Conservation (phyloP, 441 rosid genomes). For the Gossypium davidsonii region DNA sequence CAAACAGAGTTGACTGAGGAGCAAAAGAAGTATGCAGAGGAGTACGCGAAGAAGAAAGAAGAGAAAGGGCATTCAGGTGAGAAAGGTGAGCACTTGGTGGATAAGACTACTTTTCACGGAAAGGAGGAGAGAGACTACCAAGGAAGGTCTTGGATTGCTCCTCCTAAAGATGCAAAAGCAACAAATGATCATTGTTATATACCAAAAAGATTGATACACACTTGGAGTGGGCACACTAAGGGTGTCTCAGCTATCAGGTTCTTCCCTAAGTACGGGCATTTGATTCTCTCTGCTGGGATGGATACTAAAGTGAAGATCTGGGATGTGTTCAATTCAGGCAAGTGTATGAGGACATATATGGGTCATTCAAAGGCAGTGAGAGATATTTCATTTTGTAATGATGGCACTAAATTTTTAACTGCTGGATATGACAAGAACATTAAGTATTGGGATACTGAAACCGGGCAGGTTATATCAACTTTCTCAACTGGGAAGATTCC, state of each 20-base stretch:
- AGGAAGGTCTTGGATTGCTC: conserved; percentile 94
- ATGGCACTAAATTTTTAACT: conserved; percentile 85
- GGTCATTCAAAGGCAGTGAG: conserved; percentile 94
- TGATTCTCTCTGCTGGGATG: conserved; percentile 96
- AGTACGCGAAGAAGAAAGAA: conserved; percentile 84
- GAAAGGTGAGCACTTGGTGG: conserved; percentile 73
- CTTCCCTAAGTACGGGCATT: conserved; percentile 90
- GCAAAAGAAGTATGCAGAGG: conserved; percentile 96
- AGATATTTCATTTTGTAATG: conserved; percentile 87
- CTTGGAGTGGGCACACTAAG: conserved; percentile 97
- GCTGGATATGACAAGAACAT: conserved; percentile 96
- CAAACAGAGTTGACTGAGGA: conserved; percentile 84
- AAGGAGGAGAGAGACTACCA: conserved; percentile 95
- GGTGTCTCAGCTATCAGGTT: conserved; percentile 94
- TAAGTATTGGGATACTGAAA: conserved; percentile 97
- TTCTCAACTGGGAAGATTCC: conserved; percentile 93
- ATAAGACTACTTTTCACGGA: conserved; percentile 93
- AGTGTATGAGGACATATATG: conserved; percentile 99
- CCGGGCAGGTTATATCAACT: conserved; percentile 89
- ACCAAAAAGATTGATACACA: conserved; percentile 85
- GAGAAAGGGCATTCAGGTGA: conserved; percentile 63
- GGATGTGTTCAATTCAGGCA: conserved; percentile 95
- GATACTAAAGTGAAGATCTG: conserved; percentile 95
- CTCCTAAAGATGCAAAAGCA: conserved; percentile 94
- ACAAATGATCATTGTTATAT: conserved; percentile 90